Conservation (phyloP, 768 basidiomycete species). For the Cystofilobasidium capitatum region DNA sequence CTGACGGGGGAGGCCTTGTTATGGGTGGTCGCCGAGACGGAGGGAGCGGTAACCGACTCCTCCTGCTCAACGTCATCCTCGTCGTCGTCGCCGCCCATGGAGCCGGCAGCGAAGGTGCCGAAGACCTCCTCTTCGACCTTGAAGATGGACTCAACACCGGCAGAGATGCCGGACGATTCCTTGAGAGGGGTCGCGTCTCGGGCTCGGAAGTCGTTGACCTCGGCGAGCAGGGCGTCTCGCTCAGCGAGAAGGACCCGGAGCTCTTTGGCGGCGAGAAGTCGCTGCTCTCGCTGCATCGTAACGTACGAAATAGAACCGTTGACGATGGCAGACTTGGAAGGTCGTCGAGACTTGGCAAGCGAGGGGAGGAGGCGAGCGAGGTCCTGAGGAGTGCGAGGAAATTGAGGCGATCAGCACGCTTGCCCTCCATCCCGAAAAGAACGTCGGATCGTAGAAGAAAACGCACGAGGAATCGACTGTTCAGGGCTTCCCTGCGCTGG, state of each 20-base stretch:
- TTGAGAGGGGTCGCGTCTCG: conserved; percentile 59
- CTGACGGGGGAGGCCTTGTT: background rate
- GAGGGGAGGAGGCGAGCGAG: conserved; percentile 86
- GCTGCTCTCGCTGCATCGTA: conserved; percentile 66
- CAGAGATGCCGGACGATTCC: conserved; percentile 63
- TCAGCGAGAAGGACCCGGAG: conserved; percentile 69
- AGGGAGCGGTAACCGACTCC: background rate
- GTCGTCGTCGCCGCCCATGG: conserved; percentile 24
- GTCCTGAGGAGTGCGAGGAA: conserved; percentile 47
- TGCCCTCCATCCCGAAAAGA: background rate
- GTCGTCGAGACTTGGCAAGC: conserved; percentile 79
- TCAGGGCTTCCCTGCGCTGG: conserved; percentile 82
- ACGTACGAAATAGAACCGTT: conserved; percentile 73
- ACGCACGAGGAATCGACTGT: conserved; percentile 71
- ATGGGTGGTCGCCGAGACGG: background rate
- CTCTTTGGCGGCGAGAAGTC: conserved; percentile 69
- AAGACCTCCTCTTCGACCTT: conserved; percentile 29
- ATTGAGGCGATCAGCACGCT: background rate
- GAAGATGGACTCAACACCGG: conserved; percentile 49
- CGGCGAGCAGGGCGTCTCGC: conserved; percentile 73
- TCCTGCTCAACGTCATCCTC: conserved; percentile 31
- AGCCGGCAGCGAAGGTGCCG: conserved; percentile 23
- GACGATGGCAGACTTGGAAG: conserved; percentile 93
- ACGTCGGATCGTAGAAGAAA: background rate
- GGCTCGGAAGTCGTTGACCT: conserved; percentile 91